Conservation (phyloP, 495 filamentous ascomycete genomes). For the Pseudoneurospora amorphoporcata region DNA sequence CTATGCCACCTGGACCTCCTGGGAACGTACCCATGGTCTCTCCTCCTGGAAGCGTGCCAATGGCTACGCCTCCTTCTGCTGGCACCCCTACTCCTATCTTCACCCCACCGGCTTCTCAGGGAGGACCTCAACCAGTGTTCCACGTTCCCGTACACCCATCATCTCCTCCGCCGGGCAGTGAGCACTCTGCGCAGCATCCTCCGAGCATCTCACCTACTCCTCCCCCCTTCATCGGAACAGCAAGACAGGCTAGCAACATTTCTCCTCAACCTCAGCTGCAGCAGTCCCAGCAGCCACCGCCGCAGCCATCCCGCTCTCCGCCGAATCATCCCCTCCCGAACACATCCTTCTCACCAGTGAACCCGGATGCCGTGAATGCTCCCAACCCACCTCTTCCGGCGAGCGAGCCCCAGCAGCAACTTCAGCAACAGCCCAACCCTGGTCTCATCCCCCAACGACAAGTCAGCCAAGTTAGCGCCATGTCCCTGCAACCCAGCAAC, state of each 20-base stretch:
- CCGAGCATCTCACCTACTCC: background rate
- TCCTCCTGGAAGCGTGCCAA: background rate
- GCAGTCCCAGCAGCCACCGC: background rate
- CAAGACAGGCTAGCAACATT: background rate
- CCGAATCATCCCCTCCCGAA: conserved; percentile 2
- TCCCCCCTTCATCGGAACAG: background rate
- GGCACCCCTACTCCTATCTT: background rate
- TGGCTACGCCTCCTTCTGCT: background rate
- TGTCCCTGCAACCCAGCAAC: conserved; percentile 15
- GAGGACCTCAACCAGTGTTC: background rate
- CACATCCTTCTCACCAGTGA: conserved; percentile 11
- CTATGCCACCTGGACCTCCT: background rate
- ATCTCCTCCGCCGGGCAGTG: background rate
- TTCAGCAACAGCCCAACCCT: background rate
- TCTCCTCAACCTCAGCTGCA: background rate
- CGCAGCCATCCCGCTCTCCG: background rate
- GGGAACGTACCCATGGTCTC: background rate
- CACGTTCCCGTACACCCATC: background rate
- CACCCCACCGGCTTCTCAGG: background rate
- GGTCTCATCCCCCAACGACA: conserved; percentile 14
- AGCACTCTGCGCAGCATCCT: background rate
- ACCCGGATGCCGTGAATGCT: conserved; percentile 4
- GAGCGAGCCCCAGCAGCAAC: background rate
- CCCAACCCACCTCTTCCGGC: conserved; percentile 5
- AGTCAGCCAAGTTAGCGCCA: conserved; percentile 16